Conservation (phyloP, 2,329 filamentous ascomycete species). For the Conoideocrella luteorostrata region DNA sequence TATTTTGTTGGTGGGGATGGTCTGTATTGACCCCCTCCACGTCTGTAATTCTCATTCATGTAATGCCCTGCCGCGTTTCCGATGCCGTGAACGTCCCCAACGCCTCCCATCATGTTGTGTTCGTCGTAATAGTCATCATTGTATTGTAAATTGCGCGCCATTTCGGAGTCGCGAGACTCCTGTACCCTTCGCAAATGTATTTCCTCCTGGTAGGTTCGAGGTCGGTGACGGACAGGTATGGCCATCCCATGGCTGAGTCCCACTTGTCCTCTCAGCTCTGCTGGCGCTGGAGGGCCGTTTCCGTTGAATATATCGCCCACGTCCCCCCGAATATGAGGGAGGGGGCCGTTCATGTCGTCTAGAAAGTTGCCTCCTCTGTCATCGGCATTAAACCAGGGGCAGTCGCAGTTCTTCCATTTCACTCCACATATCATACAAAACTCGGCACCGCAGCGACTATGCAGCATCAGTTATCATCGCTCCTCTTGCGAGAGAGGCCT, state of each 20-base stretch:
- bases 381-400: conserved; percentile 70
- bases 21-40: conserved; percentile 4
- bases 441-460: conserved; percentile 68
- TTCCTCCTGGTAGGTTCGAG: conserved; percentile 39
- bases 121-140: conserved; percentile 33
- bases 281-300: conserved; percentile 22
- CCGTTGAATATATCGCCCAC: conserved; percentile 13
- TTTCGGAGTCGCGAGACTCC: conserved; percentile 38
- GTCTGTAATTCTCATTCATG: conserved; percentile 53
- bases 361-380: conserved; percentile 46
- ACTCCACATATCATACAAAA: conserved; percentile 82
- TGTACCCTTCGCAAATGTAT: conserved; percentile 38
- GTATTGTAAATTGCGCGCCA: conserved; percentile 18
- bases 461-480: background rate
- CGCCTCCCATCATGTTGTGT: conserved; percentile 24
- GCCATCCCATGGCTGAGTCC: conserved; percentile 10
- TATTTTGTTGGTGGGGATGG: conserved; percentile 1
- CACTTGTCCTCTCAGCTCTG: conserved; percentile 19
- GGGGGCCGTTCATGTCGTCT: conserved; percentile 44
- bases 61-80: conserved; percentile 51
- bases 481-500: background rate
- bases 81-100: conserved; percentile 34
- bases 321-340: conserved; percentile 23
- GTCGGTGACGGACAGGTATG: conserved; percentile 18
- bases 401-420: conserved; percentile 79